Evolutionary conservation across 1,284 basidiomycete genomes (phyloP), one percentile per base, ranked within the genome.

Genomic region (Meira miltonrushii): DNA sequence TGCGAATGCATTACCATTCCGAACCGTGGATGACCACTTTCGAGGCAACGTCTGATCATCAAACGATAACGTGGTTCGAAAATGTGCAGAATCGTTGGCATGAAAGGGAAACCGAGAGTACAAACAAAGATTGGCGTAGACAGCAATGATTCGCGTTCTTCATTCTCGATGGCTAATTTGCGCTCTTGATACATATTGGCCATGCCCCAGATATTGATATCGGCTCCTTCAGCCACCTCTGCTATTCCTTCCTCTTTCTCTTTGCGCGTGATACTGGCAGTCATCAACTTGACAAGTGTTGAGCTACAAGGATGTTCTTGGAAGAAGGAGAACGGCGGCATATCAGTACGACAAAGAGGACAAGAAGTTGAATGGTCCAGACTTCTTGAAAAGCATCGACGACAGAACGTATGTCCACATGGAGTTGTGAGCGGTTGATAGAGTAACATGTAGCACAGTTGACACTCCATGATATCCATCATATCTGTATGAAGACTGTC

Each of bases 331-430:
- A 86, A 88, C 15, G 82, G 83, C 1, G 90, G 89, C 38, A 93
- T 82, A 41, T 83, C 82, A 61, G 87, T 83, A 57, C 92, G 84
- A 79, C 92, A 97, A 8, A 95, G 81, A 1, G 93, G 93, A 78
- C 92, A 96, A 15, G 84, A 80, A 48, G 82, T 79, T 64, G 83
- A 87, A 79, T 96, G 90, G 78, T 96, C 92, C 61, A 94, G 83
- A 8, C 90, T 88, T 50, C 92, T 86, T 58, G 90, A 86, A 25
- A 97, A 84, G 79, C 92, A 97, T 69, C 85, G 85, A 11, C 85
- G 83, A 78, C 94, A 96, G 79, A 93, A 96, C 0, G 92, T 93
- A 80, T 96, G 92, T 77, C 94, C 92, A 78, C 93, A 96, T 2
- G 89, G 89, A 1, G 92, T 90, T 8, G 93, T 96, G 58, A 93